phyloP scores from a whole-genome alignment of 345 rosid species.

The Salix udensis region DNA sequence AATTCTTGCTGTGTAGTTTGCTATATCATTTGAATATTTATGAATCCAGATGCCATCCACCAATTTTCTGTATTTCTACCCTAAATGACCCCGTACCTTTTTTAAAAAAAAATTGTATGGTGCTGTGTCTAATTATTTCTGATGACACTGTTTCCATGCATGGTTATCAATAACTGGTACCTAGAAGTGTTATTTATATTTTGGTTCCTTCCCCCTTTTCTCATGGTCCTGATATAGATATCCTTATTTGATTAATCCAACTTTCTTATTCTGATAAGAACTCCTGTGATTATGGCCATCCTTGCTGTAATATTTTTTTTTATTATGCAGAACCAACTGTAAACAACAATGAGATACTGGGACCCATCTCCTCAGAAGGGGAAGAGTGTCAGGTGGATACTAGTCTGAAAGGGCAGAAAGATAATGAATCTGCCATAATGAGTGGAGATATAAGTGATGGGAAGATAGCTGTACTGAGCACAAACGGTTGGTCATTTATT shows the following conservation, averaged over 20 bases:
- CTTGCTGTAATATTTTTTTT: not conserved
- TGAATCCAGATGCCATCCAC: not conserved
- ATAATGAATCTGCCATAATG: slow-evolving; percentile 12
- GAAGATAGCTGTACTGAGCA: slow-evolving; percentile 18
- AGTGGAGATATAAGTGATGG: slow-evolving; percentile 25
- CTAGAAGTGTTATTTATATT: not conserved
- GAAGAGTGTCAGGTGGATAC: slow-evolving; percentile 10
- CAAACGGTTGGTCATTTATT: slow-evolving; percentile 24
- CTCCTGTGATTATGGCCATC: not conserved
- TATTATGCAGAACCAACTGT: slow-evolving; percentile 19
- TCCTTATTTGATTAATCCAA: not conserved
- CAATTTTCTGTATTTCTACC: not conserved
- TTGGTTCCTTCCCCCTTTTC: not conserved
- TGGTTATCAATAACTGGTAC: not conserved
- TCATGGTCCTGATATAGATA: not conserved
- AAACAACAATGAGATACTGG: slow-evolving; percentile 5
- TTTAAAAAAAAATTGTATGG: too few relatives aligned
- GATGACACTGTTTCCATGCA: not conserved
- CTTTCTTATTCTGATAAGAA: not conserved
- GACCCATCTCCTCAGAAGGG: slow-evolving; percentile 18
- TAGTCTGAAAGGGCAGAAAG: slow-evolving; percentile 18
- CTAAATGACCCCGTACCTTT: not conserved
- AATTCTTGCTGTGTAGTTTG: not conserved
- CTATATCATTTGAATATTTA: not conserved
- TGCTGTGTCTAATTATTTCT: not conserved